Conservation (phyloP, 2,329 filamentous ascomycete species). For the Claviceps capensis region DNA sequence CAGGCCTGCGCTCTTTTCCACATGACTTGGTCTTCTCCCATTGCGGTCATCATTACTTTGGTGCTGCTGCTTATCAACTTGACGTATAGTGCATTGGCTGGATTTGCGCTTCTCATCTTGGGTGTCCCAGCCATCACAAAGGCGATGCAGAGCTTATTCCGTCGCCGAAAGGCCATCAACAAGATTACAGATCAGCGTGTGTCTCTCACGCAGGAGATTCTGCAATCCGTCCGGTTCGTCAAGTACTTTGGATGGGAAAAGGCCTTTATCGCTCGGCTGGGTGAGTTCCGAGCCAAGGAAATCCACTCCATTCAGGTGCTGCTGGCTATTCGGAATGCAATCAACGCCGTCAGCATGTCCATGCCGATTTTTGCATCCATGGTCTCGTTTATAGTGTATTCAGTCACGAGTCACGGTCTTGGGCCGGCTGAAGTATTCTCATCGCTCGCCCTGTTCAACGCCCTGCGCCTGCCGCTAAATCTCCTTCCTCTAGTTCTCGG, state of each 20-base stretch:
- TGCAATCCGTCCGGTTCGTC: constrained; percentile 84
- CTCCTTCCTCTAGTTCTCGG: constrained; percentile 77
- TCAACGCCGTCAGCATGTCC: constrained; percentile 72
- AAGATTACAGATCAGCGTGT: constrained; percentile 89
- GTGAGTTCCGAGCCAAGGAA: constrained; percentile 60
- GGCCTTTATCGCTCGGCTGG: constrained; percentile 66
- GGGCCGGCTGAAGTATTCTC: constrained; percentile 76
- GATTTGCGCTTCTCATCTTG: constrained; percentile 69
- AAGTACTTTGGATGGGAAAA: constrained; percentile 96
- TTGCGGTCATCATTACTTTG: constrained; percentile 66
- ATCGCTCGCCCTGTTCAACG: constrained; percentile 86
- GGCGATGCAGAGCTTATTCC: constrained; percentile 65
- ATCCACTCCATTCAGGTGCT: constrained; percentile 75
- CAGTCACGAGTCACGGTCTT: constrained; percentile 51
- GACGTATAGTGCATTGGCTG: constrained; percentile 77
- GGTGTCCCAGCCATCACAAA: constrained; percentile 64
- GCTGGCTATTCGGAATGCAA: constrained; percentile 69
- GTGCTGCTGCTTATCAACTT: constrained; percentile 74
- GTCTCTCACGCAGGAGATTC: constrained; percentile 79
- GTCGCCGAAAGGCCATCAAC: constrained; percentile 68
- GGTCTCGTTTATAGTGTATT: constrained; percentile 81
- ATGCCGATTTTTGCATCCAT: constrained; percentile 91
- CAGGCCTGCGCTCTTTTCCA: constrained; percentile 83
- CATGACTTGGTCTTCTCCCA: constrained; percentile 75
- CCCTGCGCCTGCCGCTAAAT: constrained; percentile 78